Base-by-base conservation (phyloP, 1,284 basidiomycete species). In the Limonomyces culmigenus region DNA sequence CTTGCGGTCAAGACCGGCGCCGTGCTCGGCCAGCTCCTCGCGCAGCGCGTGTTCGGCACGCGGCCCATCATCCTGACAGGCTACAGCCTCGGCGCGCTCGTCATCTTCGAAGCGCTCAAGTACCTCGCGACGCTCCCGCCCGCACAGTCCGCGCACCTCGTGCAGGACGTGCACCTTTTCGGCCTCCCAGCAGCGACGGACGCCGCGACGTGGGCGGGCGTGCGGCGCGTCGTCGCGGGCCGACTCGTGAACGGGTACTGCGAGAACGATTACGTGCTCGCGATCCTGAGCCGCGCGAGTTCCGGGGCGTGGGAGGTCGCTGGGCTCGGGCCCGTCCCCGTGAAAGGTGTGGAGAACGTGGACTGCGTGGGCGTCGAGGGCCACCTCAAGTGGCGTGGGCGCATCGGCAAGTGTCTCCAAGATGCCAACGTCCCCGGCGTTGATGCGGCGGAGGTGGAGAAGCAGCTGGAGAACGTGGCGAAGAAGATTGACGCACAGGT, bases 91-190 rank as follows among this genome's bases (percentile, higher is more conserved):
- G 68, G 69, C 20, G 60, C 66, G 6, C 51, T 68, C 30, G 67
- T 70, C 29, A 65, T 70, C 39, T 65, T 67, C 42, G 60, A 68
- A 42, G 67, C 67, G 3, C 53, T 67, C 11, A 50, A 50, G 33
- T 40, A 53, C 43, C 52, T 59, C 37, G 47, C 55, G 4, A 37
- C 54, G 10, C 54, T 65, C 12, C 58, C 62, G 2, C 59, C 65
- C 3, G 46, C 55, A 4, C 47, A 63, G 41, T 69, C 67, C 2
- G 41, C 49, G 11, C 60, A 65, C 41, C 50, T 84, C 38, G 65
- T 85, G 12, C 70, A 85, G 47, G 78, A 85, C 47, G 78, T 81
- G 13, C 81, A 67, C 50, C 59, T 85, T 8, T 77, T 83, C 46
- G 80, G 80, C 10, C 67, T 73, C 2, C 81, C 80, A 0, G 62